Evolutionary conservation across 345 rosid genomes (phyloP), one percentile per base, ranked within the genome.

Genomic region (Heritiera fomes): DNA sequence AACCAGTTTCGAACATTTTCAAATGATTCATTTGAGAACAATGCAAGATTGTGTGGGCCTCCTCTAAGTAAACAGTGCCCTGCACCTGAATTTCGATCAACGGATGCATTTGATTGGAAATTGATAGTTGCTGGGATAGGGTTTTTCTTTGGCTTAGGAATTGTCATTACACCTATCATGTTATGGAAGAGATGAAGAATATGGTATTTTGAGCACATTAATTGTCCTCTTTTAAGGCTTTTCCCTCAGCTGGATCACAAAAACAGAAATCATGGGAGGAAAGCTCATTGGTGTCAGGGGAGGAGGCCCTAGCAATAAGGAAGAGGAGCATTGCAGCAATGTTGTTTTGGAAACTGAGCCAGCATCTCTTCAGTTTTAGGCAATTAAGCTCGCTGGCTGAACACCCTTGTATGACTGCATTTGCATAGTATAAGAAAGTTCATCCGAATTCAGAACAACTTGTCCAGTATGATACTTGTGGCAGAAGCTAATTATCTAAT

Each of bases 121-220:
- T 3, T 65, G 6, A 3, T 55, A 40, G 43, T 56, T 8, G 40
- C 32, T n/a, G 74, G 67, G 40, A 20, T 14, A 13, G 80, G 74
- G 1, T 55, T 77, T 55, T 8, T 67, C 40, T 46, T 67, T 65
- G 74, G 80, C 12, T 23, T 77, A 7, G 53, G 38, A 56, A 45
- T 23, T 77, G 40, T 67, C 41, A 40, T 77, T 23, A 3, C 5
- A 3, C 74, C 80, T 8, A 74, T 77, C 28, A 40, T 52, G 14
- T 12, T 77, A 8, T 65, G 73, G 18, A 66, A 40, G 53, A 55
- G 66, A 23, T 77, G 66, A 74, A 77, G 80, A 43, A 41, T 53
- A 65, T 20, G 74, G 74, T 77, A 66, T 38, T 49, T 2, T 47
- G 28, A 62, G 17, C 78, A 1, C 17, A 18, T 61, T 30, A 60